Evolutionary conservation across 345 rosid species (phyloP).

Genomic region (Pelargonium nanum): DNA sequence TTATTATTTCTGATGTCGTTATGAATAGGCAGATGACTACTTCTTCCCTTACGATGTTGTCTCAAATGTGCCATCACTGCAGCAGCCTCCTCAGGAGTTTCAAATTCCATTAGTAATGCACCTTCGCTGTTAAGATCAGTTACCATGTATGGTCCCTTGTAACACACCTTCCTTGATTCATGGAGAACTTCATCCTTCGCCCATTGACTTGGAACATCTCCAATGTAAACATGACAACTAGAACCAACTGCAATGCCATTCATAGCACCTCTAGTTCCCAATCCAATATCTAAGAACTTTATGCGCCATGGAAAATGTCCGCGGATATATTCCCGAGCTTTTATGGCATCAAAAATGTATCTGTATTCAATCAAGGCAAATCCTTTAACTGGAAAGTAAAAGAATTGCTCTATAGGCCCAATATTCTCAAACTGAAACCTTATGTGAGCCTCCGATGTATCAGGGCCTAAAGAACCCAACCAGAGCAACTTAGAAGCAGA

Average conservation of each 20-base stretch:
- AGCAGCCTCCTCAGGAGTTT: conserved; percentile 83
- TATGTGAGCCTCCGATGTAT: conserved; percentile 66
- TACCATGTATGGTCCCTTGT: conserved; percentile 68
- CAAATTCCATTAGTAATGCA: conserved; percentile 85
- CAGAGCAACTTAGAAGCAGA: conserved; percentile 85
- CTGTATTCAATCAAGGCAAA: conserved; percentile 86
- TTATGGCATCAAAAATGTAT: conserved; percentile 74
- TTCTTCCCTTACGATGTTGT: conserved; percentile 49
- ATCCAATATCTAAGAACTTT: conserved; percentile 78
- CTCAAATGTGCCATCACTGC: conserved; percentile 82
- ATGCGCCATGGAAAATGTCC: conserved; percentile 69
- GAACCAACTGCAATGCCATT: conserved; percentile 79
- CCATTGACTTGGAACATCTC: conserved; percentile 73
- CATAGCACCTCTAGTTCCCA: conserved; percentile 67
- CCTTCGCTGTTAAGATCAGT: conserved; percentile 68
- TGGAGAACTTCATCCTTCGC: conserved; percentile 74
- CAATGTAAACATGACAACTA: conserved; percentile 67
- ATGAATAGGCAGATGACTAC: conserved; percentile 28
- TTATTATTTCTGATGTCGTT: conserved; percentile 30
- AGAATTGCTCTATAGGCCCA: conserved; percentile 74
- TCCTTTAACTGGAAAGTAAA: conserved; percentile 59
- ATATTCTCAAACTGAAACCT: conserved; percentile 81
- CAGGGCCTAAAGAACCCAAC: conserved; percentile 71
- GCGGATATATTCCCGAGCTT: conserved; percentile 78
- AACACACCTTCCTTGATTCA: conserved; percentile 76